A percentile compares a stretch with the other conserved stretches of the same genome.
Conservation (phyloP, 2,329 filamentous ascomycete genomes). For the Aspergillus udagawae region DNA sequence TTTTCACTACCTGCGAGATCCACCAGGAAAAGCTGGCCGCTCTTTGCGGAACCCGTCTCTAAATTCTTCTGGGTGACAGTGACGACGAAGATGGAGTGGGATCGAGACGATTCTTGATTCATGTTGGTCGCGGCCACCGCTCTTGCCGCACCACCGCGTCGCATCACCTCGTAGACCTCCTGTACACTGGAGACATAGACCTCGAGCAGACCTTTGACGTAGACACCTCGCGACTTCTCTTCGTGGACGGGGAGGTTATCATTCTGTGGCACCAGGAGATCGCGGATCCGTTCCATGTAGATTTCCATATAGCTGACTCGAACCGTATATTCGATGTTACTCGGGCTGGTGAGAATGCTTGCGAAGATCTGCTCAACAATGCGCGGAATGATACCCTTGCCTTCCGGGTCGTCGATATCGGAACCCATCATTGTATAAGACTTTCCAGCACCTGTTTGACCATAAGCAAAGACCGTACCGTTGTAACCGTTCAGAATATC, state of each 20-base stretch:
- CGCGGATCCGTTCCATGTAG: conserved; percentile 97
- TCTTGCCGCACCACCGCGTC: conserved; percentile 81
- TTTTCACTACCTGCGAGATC: conserved; percentile 98
- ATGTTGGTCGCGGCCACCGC: conserved; percentile 97
- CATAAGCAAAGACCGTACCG: conserved; percentile 97
- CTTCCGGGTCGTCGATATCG: conserved; percentile 84
- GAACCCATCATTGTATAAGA: conserved; percentile 99
- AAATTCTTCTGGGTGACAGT: conserved; percentile 97
- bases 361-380: conserved; percentile 98
- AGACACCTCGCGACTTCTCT: conserved; percentile 92
- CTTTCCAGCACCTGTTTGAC: conserved; percentile 96
- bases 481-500: conserved; percentile 99
- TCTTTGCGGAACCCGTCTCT: conserved; percentile 92
- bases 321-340: conserved; percentile 97
- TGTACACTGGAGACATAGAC: conserved; percentile 94
- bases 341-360: conserved; percentile 85
- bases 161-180: conserved; percentile 96
- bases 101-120: conserved; percentile 97
- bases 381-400: conserved; percentile 90
- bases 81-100: conserved; percentile 96
- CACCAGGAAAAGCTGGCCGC: conserved; percentile 92
- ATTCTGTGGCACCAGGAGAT: conserved; percentile 86
- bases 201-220: conserved; percentile 91
- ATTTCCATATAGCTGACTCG: conserved; percentile 99
- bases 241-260: conserved; percentile 98